Evolutionary conservation across 164 flowering plant species (phyloP), one percentile per base, ranked within the genome.

Genomic region (Amborella trichopoda): DNA sequence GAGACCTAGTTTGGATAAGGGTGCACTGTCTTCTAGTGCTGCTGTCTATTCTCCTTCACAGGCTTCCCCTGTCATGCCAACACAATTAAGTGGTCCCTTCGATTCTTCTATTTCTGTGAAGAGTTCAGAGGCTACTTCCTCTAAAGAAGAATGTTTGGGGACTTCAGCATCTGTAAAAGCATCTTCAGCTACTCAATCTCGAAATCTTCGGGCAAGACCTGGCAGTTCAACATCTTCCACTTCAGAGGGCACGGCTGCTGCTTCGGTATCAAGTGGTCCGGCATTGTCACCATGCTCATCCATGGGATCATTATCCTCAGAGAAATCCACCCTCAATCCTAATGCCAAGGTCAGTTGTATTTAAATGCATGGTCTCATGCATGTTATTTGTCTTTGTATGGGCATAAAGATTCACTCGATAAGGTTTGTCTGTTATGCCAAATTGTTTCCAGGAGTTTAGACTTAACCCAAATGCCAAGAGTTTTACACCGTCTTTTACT

Each of bases 401-500:
- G 13, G 8, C 11, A 6, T 30, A 8, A 30, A 30, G 11, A 10
- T 32, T 32, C 36, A 32, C n/a, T 32, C 11, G 13, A 32, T 32
- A 32, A 32, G n/a, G 36, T 30, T 30, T 30, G 40, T 21, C 19
- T 37, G 5, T 37, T 5, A 18, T 37, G n/a, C 13, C 40, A 24
- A 2, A 4, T 6, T 21, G 23, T 34, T 12, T 61, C 13, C 78
- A 93, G 99, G 99, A 93, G 68, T 87, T 93, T 60, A 93, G 72
- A 55, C 69, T 87, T 43, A 93, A 93, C 54, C 95, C 99, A 1
- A 82, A 93, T 66, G 99, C 96, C 19, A 87, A 82, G 78, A 84
- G 95, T 62, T 87, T 80, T 45, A 53, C 62, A 28, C 96, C 99
- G 23, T 68, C 77, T 38, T 74, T 65, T 53, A 19, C 77, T 23